Evolutionary conservation across 371 early-diverging fungal species (phyloP), one percentile per base, ranked within the genome.

Genomic region (Caulochytrium protostelioides): DNA sequence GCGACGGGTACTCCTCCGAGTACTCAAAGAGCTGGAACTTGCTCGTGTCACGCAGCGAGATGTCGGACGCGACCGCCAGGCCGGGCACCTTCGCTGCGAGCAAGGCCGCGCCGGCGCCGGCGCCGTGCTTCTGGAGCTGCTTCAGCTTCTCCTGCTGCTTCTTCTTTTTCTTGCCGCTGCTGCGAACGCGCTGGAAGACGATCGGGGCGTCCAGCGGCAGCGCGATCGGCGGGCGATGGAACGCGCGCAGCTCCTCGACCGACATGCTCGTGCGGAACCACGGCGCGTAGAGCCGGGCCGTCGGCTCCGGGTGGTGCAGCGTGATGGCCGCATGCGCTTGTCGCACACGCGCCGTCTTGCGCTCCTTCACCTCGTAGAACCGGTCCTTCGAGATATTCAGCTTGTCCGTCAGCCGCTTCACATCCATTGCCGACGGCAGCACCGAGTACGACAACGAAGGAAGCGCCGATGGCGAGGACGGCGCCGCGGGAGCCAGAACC

Each of bases 1-100:
- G 72, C 2, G 85, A 80, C n/a, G 99, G 99, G 47, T 86, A 78
- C 53, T 98, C 98, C 54, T 99, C 95, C 8, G 90, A 85, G 50
- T 92, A 98, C 53, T 99, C 99, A 30, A 95, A 50, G 27, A 99
- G 47, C 0, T 83, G 70, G 57, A 77, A 92, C 19, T 78, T 70
- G 17, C 75, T 55, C 18, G 66, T 68, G 39, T 98, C 98, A 32
- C 75, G 79, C 3, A 98, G 59, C 9, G 90, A 83, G 21, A 99
- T 43, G 44, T 97, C 94, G n/a, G n/a, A n/a, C n/a, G n/a, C n/a
- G 22, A 6, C 10, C 14, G 15, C 34, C 13, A 7, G 7, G 6
- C 6, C 10, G 6, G n/a, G 7, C 16, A 30, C 31, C n/a, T 30
- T n/a, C 6, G 6, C 20, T 7, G 20, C 7, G 10, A 17, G 7